Evolutionary conservation across 169 alveolate genomes (phyloP).

Genomic region (Amoebophrya sp.): DNA sequence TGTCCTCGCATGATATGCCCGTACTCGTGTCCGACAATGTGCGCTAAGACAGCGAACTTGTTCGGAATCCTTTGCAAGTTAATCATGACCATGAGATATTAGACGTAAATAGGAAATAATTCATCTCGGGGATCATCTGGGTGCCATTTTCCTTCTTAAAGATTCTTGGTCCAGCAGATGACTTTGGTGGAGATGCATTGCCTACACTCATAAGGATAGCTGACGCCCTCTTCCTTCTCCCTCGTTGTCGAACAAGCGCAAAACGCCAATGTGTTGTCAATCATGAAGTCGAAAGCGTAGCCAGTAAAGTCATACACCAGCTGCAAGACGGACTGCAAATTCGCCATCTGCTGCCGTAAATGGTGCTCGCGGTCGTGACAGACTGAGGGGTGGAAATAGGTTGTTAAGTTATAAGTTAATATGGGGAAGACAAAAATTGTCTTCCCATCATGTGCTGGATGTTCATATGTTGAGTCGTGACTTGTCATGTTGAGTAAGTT

Average conservation of each 20-base stretch:
- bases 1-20: conserved; percentile 17
- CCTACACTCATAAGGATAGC: no score
- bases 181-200: no score
- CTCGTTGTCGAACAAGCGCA: neutral
- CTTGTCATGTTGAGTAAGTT: no score
- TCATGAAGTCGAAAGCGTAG: conserved; percentile 20
- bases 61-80: neutral
- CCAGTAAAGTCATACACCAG: neutral
- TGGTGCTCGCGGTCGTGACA: neutral
- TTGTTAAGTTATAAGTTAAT: no score
- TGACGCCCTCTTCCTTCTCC: conserved; percentile 12
- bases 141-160: no score
- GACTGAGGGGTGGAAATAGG: no score
- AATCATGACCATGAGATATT: neutral
- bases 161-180: no score
- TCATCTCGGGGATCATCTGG: no score
- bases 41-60: neutral
- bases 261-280: neutral
- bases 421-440: no score
- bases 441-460: no score
- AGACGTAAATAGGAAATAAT: no score
- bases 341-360: neutral
- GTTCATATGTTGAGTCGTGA: no score
- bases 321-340: neutral
- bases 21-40: conserved; percentile 19